A percentile compares a stretch with the other conserved stretches of the same genome.
phyloP scores from a whole-genome alignment of 805 yeast species.

The Millerozyma acaciae region DNA sequence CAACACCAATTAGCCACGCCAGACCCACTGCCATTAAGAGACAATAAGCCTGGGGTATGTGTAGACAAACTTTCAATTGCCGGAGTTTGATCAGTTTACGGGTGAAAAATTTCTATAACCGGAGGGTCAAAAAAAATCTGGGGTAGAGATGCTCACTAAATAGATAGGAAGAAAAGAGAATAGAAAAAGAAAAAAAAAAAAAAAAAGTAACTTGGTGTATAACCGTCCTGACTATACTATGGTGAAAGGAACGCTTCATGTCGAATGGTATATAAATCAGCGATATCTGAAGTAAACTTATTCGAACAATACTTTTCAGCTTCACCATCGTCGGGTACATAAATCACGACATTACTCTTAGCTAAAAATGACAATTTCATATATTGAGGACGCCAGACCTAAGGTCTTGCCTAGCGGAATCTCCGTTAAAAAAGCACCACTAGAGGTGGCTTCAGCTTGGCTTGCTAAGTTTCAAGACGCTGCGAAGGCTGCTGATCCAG shows the following conservation, averaged over 20 bases:
- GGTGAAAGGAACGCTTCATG: background rate
- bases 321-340: slow-evolving; percentile 2
- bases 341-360: slow-evolving; percentile 1
- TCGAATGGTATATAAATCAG: slow-evolving; percentile 3
- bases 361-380: slow-evolving; percentile 1
- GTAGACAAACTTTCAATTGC: slow-evolving; percentile 2
- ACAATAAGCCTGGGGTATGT: too few species aligned
- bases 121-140: slow-evolving; percentile 1
- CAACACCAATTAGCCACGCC: background rate
- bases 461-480: slow-evolving; percentile 3
- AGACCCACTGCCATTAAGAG: too few species aligned
- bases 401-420: slow-evolving; percentile 1
- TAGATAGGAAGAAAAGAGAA: too few species aligned
- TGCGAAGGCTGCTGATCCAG: slow-evolving; percentile 2
- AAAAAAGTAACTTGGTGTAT: background rate
- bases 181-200: background rate
- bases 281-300: slow-evolving; percentile 1
- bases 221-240: slow-evolving; percentile 1
- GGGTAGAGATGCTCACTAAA: slow-evolving; percentile 2
- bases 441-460: slow-evolving; percentile 2
- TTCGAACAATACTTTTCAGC: slow-evolving; percentile 2
- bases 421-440: slow-evolving; percentile 1
- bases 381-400: slow-evolving; percentile 2
- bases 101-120: slow-evolving; percentile 2
- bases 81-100: slow-evolving; percentile 1